Evolutionary conservation across 73 alveolate genomes (phyloP).

Genomic region (Blepharisma stoltei): DNA sequence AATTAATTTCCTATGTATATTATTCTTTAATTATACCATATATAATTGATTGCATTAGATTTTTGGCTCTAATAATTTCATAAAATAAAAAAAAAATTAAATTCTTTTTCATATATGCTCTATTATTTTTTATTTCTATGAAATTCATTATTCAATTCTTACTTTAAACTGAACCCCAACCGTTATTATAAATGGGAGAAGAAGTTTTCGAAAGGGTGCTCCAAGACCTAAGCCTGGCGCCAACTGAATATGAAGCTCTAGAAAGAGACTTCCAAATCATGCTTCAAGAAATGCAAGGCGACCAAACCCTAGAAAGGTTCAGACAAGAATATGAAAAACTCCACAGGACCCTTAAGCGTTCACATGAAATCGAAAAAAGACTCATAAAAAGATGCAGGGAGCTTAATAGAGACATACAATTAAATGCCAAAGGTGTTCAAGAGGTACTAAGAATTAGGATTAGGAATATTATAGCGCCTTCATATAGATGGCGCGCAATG

Average conservation of each 20-base stretch:
- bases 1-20: too few species aligned
- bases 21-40: too few species aligned
- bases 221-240: slow-evolving; percentile 41
- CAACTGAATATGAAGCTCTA: slow-evolving; percentile 53
- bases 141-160: too few species aligned
- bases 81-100: too few species aligned
- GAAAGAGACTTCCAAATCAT: slow-evolving; percentile 59
- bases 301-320: slow-evolving; percentile 82
- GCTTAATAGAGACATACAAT: slow-evolving; percentile 64
- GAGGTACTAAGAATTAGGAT: too few species aligned
- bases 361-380: slow-evolving; percentile 80
- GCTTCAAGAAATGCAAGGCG: slow-evolving; percentile 80
- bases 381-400: slow-evolving; percentile 67
- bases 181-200: slow-evolving; percentile 27
- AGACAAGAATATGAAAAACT: slow-evolving; percentile 81
- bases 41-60: too few species aligned
- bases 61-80: too few species aligned
- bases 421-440: slow-evolving; percentile 72
- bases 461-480: too few species aligned
- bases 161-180: not conserved
- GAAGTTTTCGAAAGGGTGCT: slow-evolving; percentile 40
- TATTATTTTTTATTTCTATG: too few species aligned
- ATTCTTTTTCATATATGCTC: too few species aligned
- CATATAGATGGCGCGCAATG: too few species aligned
- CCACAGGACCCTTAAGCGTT: slow-evolving; percentile 80